phyloP scores from a whole-genome alignment of 2,329 filamentous ascomycete genomes.

The Xylariomycetidae sp. region DNA sequence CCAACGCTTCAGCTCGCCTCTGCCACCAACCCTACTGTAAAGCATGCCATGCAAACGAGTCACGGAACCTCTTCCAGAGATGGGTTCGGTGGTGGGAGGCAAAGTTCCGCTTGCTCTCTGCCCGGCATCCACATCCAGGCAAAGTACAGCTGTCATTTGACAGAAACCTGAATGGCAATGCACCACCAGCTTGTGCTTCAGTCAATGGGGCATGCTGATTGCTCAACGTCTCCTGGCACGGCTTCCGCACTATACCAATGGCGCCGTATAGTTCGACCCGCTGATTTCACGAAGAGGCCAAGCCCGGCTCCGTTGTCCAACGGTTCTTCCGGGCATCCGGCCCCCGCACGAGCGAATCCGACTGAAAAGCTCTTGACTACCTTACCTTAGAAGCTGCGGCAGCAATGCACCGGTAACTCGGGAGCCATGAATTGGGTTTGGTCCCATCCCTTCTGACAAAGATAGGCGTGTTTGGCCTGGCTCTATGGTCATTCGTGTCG shows the following conservation, averaged over 20 bases:
- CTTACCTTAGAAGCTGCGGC: no score
- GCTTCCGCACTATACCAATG: conserved; percentile 10
- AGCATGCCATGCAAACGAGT: not conserved
- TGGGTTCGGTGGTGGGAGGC: not conserved
- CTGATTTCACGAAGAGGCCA: not conserved
- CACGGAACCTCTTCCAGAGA: not conserved
- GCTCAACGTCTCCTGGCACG: conserved; percentile 8
- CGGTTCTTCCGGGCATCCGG: not conserved
- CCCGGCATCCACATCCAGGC: conserved; percentile 8
- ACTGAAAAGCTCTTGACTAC: no score
- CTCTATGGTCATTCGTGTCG: no score
- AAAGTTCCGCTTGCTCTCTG: not conserved
- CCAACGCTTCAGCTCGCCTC: no score
- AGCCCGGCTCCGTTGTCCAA: not conserved
- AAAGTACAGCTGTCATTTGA: conserved; percentile 10
- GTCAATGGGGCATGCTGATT: conserved; percentile 9
- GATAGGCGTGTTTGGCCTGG: no score
- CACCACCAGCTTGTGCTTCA: conserved; percentile 4
- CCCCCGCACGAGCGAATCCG: no score
- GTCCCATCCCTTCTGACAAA: no score
- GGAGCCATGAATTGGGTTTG: no score
- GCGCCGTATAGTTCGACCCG: conserved; percentile 9
- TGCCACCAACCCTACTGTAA: not conserved
- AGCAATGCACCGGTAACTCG: no score
- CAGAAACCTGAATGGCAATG: conserved; percentile 8